Base-by-base conservation (phyloP, 371 early-diverging fungal species). In the Choanephora cucurbitarum region DNA sequence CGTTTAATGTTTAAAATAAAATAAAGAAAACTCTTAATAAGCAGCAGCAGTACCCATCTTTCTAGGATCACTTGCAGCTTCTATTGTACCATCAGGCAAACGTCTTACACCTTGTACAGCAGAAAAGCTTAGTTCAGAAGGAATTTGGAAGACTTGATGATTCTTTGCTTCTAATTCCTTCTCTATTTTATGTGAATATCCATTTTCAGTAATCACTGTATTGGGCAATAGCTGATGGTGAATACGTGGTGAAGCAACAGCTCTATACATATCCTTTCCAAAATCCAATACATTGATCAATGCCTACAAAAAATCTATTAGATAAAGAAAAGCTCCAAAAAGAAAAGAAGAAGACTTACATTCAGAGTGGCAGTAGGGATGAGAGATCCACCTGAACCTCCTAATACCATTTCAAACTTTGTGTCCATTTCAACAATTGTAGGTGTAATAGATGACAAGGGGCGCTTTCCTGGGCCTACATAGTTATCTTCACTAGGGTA, bases 221-320 rank as follows among this genome's bases (percentile, higher is more conserved):
- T 96, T 75, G 0, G 98, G 98, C 55, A 91, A 56, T 42, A 98
- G 75, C 69, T 98, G 99, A 75, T 98, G 94, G 67, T 99, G 99
- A 14, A 95, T 66, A 15, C 99, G 82, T 3, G 97, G 91, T 18
- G 64, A 53, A 21, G 80, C 85, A 2, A 99, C 82, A 0, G 99
- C 94, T 1, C 86, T 74, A 51, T 82, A 75, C 3, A 95, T 60
- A 19, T 80, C 76, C 67, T 83, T 70, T 10, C 75, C 82, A 49
- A 83, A 89, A 44, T 93, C 88, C 33, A 94, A 60, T 13, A 89
- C 66, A 55, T 92, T 87, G 34, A 97, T 57, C 13, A 99, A 71
- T 0, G 80, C 65, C 84, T 89, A 79, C 28, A 17, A 21, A 48
- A 23, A n/a, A 7, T 6, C 28, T 17, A 44, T 6, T n/a, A 9